Percentiles rank a stretch among this genome's conserved stretches.
These are phyloP conservation scores for Neonectria neomacrospora DNA, from an alignment of 2,329 filamentous ascomycete genomes.

Conservation along the genomic window DNA sequence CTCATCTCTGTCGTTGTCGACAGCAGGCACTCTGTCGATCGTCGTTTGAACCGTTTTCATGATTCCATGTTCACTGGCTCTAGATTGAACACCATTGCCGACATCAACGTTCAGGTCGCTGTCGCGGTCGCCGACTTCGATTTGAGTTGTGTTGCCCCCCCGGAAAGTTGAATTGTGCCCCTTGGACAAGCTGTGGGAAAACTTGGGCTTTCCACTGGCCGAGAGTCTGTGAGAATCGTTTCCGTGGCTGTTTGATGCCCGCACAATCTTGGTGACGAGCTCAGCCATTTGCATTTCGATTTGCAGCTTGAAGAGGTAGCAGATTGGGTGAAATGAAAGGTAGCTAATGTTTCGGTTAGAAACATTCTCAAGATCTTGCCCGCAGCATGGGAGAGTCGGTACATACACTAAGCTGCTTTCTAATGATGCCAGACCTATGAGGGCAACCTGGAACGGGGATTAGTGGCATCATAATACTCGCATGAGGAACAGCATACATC, in stretches of 20 bases:
- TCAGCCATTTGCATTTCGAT: slow-evolving; percentile 64
- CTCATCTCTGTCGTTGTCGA: slow-evolving; percentile 16
- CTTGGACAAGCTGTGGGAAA: background rate
- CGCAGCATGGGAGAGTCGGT: background rate
- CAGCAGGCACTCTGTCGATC: slow-evolving; percentile 18
- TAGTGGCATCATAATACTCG: background rate
- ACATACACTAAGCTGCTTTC: slow-evolving; percentile 42
- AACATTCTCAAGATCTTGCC: accelerated
- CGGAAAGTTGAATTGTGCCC: background rate
- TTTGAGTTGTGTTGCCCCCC: slow-evolving; percentile 5
- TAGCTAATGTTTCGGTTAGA: slow-evolving; percentile 33
- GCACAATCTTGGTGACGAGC: slow-evolving; percentile 54
- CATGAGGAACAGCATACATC: slow-evolving; percentile 27
- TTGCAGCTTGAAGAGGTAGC: slow-evolving; percentile 60
- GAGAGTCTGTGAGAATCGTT: slow-evolving; percentile 28
- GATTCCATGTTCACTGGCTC: slow-evolving; percentile 21
- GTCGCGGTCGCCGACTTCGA: slow-evolving; percentile 28
- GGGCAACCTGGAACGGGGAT: slow-evolving; percentile 21
- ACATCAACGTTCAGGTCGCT: slow-evolving; percentile 16
- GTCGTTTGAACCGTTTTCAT: slow-evolving; percentile 38
- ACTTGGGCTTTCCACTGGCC: background rate
- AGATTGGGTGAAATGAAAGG: slow-evolving; percentile 55
- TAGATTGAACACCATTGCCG: background rate
- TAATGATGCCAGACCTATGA: slow-evolving; percentile 46
- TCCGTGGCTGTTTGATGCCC: background rate